Evolutionary conservation across 352 stramenopile genomes (phyloP).

Genomic region (Thalassiosira oceanica): DNA sequence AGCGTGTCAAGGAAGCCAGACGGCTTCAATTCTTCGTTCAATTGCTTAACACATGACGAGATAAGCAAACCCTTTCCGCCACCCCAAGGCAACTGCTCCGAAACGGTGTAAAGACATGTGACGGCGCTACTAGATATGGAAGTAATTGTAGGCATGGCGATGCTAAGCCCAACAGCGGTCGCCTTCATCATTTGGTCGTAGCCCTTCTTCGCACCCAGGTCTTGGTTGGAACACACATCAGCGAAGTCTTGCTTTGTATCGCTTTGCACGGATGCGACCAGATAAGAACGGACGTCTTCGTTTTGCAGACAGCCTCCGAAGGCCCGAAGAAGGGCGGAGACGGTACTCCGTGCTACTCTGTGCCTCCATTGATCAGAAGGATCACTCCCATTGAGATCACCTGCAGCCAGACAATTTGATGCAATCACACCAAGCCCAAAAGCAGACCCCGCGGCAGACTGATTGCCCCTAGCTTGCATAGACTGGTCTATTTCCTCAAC

Average conservation of each 20-base stretch:
- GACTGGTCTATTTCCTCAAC: constrained; percentile 33
- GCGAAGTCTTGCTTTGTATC: constrained; percentile 1
- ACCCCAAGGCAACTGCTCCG: constrained; percentile 42
- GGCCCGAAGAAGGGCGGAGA: constrained; percentile 12
- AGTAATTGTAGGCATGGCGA: constrained; percentile 16
- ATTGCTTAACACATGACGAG: too few species aligned
- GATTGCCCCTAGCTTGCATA: neutral
- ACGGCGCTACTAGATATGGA: constrained; percentile 16
- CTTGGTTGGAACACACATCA: constrained; percentile 13
- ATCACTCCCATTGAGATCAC: constrained; percentile 23
- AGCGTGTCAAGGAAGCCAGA: too few species aligned
- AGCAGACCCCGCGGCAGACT: constrained; percentile 21
- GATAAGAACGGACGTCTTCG: constrained; percentile 11
- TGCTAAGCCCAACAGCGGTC: constrained; percentile 24
- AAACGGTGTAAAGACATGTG: constrained; percentile 15
- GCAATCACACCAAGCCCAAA: constrained; percentile 40
- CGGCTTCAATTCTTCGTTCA: too few species aligned
- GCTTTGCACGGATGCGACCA: constrained; percentile 14
- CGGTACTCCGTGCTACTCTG: constrained; percentile 13
- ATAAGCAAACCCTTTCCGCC: constrained; percentile 35
- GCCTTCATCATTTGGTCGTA: constrained; percentile 22
- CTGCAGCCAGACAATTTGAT: constrained; percentile 10
- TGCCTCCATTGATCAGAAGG: constrained; percentile 32
- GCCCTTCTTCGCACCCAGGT: constrained; percentile 15
- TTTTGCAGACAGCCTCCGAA: constrained; percentile 28